These are phyloP conservation scores for Botrytis porri DNA, from an alignment of 2,329 filamentous ascomycete species.

Conservation along the genomic window DNA sequence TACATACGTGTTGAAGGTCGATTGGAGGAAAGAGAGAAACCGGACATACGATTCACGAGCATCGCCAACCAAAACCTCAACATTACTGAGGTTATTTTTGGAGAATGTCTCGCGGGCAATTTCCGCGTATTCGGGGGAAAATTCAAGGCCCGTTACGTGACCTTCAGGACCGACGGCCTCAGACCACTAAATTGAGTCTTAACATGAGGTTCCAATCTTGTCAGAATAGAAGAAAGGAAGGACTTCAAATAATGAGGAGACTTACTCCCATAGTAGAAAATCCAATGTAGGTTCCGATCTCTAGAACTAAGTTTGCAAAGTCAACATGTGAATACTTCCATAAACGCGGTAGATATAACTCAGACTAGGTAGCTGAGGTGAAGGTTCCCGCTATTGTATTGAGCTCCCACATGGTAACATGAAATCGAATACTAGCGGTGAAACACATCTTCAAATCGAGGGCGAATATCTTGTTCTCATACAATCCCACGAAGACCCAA, in stretches of 20 bases:
- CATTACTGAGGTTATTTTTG: slow-evolving; percentile 44
- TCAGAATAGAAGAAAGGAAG: neutral
- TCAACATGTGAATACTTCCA: neutral
- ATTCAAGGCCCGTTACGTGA: slow-evolving; percentile 45
- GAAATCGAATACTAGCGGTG: neutral
- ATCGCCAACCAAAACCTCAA: slow-evolving; percentile 48
- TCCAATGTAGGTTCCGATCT: slow-evolving; percentile 35
- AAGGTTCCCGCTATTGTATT: no score
- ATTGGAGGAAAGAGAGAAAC: neutral
- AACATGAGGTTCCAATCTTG: neutral
- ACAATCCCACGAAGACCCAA: neutral
- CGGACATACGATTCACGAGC: slow-evolving; percentile 46
- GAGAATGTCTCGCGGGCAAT: slow-evolving; percentile 42
- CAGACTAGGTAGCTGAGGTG: no score
- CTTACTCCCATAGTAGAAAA: slow-evolving; percentile 30
- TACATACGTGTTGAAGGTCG: neutral
- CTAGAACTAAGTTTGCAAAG: slow-evolving; percentile 27
- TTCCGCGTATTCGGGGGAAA: slow-evolving; percentile 44
- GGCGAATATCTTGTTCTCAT: neutral
- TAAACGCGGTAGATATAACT: no score
- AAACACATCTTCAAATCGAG: neutral
- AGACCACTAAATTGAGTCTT: slow-evolving; percentile 21
- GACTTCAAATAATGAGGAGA: neutral
- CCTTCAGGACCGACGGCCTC: slow-evolving; percentile 32
- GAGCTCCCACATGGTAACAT: neutral